Evolutionary conservation across 306 rosid species (phyloP).

Genomic region (Malus orientalis): DNA sequence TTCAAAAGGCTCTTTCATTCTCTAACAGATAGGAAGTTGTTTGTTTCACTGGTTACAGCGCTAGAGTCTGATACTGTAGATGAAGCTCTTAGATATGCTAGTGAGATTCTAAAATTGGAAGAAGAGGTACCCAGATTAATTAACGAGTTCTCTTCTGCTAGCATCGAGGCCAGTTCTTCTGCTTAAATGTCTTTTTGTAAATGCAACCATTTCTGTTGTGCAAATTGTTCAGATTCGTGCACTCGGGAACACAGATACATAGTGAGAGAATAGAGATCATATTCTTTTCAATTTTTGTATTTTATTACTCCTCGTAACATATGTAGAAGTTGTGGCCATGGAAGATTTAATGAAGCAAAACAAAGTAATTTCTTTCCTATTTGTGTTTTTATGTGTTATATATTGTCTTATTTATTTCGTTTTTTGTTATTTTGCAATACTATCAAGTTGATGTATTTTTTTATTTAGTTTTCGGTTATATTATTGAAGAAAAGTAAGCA

Average conservation of each 20-base stretch:
- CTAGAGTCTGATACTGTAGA: constrained; percentile 52
- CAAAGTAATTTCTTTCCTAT: too few relatives aligned
- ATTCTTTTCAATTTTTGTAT: background rate
- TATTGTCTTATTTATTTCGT: too few relatives aligned
- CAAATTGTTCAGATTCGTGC: background rate
- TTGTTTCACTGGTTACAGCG: constrained; percentile 50
- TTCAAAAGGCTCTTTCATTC: constrained; percentile 50
- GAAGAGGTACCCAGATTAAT: constrained; percentile 30
- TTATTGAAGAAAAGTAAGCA: background rate
- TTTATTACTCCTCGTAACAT: too few relatives aligned
- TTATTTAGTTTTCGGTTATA: background rate
- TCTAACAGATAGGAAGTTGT: constrained; percentile 47
- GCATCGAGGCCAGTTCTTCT: constrained; percentile 36
- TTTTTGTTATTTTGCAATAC: background rate
- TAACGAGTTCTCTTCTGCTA: constrained; percentile 35
- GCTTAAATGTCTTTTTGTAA: background rate
- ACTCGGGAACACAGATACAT: background rate
- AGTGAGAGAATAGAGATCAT: background rate
- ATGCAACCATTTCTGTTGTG: background rate
- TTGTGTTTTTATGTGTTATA: too few relatives aligned
- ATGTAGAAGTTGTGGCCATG: too few relatives aligned
- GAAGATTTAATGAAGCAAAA: too few relatives aligned
- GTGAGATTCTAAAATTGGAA: constrained; percentile 47
- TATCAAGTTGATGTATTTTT: background rate
- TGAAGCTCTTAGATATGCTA: constrained; percentile 63